A percentile compares a stretch with the other conserved stretches of the same genome.
phyloP scores from a whole-genome alignment of 805 yeast species.

The Barnettozyma sucrosica region DNA sequence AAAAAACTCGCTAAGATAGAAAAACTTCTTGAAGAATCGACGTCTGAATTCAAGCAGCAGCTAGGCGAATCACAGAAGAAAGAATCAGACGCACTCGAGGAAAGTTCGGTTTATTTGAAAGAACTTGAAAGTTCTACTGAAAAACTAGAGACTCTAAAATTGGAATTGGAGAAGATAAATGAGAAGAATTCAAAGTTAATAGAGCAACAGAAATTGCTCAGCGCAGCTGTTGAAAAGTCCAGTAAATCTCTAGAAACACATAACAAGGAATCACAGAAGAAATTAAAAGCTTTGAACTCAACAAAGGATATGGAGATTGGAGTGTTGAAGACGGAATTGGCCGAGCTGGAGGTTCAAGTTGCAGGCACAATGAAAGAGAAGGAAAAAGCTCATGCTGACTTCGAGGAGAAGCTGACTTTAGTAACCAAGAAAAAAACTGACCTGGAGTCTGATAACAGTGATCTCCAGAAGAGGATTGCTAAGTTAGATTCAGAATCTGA shows the following conservation, averaged over 20 bases:
- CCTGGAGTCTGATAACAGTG: background rate
- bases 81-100: background rate
- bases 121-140: background rate
- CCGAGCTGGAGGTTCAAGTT: conserved; percentile 35
- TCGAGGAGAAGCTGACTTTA: background rate
- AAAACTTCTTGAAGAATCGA: background rate
- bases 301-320: background rate
- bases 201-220: background rate
- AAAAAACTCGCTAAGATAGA: background rate
- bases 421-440: background rate
- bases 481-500: background rate
- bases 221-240: background rate
- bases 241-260: background rate
- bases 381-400: background rate
- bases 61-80: background rate
- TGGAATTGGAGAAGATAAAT: background rate
- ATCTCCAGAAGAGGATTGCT: background rate
- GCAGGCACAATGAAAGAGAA: background rate
- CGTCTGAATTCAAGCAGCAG: background rate
- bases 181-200: background rate
- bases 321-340: background rate
- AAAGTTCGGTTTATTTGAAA: background rate
- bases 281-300: too few species aligned
- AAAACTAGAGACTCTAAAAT: background rate
- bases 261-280: background rate